Percentiles rank a stretch among this genome's conserved stretches.
phyloP scores from a whole-genome alignment of 805 yeast genomes.

The Pichia pseudocactophila region DNA sequence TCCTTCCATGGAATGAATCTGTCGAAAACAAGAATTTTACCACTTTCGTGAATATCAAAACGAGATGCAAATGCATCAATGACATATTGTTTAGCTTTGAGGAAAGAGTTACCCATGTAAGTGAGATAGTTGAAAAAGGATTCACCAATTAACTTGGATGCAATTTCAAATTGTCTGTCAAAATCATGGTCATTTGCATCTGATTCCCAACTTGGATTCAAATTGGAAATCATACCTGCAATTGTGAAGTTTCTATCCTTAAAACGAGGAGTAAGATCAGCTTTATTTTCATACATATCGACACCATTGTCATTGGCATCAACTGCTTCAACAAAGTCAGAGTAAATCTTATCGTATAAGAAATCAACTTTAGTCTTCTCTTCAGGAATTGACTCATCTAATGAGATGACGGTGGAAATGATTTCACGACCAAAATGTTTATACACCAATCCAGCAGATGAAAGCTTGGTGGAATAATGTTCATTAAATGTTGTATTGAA shows the following conservation, averaged over 20 bases:
- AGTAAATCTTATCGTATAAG: slow-evolving; percentile 70
- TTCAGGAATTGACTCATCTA: slow-evolving; percentile 29
- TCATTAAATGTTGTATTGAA: slow-evolving; percentile 66
- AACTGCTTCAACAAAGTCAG: slow-evolving; percentile 79
- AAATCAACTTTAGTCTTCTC: slow-evolving; percentile 35
- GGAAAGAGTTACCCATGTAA: slow-evolving; percentile 77
- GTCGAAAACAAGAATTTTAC: slow-evolving; percentile 66
- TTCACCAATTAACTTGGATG: slow-evolving; percentile 75
- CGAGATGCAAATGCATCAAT: slow-evolving; percentile 59
- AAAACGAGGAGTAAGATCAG: slow-evolving; percentile 52
- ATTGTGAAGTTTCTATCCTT: slow-evolving; percentile 65
- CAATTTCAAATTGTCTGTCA: slow-evolving; percentile 58
- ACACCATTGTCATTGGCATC: slow-evolving; percentile 97
- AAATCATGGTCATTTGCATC: slow-evolving; percentile 55
- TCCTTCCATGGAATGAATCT: slow-evolving; percentile 93
- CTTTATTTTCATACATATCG: slow-evolving; percentile 48
- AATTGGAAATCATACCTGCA: slow-evolving; percentile 65
- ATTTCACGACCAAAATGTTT: slow-evolving; percentile 76
- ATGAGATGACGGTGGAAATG: slow-evolving; percentile 43
- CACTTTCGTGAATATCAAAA: slow-evolving; percentile 51
- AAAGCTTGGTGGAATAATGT: slow-evolving; percentile 63
- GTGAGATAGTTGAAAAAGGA: slow-evolving; percentile 62
- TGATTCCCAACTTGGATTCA: slow-evolving; percentile 83
- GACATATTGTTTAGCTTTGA: slow-evolving; percentile 80
- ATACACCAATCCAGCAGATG: slow-evolving; percentile 90